Evolutionary conservation across 306 rosid genomes (phyloP).

Genomic region (Erythrophleum fordii): DNA sequence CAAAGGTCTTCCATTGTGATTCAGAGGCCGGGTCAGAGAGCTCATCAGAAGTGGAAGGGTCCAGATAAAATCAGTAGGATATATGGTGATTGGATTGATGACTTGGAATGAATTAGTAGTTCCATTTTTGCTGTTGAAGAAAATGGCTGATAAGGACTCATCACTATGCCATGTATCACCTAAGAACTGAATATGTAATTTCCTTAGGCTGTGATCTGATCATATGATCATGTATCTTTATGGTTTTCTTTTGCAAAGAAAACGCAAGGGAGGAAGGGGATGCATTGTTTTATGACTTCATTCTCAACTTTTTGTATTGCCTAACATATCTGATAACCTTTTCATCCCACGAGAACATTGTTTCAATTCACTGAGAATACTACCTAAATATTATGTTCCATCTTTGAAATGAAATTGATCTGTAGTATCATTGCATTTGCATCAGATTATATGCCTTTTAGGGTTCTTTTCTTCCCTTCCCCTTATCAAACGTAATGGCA

Average conservation of each 20-base stretch:
- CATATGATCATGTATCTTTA: constrained; percentile 37
- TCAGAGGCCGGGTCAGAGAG: constrained; percentile 86
- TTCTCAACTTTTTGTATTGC: constrained; percentile 36
- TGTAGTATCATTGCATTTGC: constrained; percentile 21
- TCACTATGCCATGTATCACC: constrained; percentile 23
- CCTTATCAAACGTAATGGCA: neutral
- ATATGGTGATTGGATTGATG: constrained; percentile 99
- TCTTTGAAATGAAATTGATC: constrained; percentile 12
- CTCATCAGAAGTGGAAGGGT: constrained; percentile 98
- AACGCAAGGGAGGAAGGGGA: neutral
- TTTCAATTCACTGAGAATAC: constrained; percentile 9
- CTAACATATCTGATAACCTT: constrained; percentile 34
- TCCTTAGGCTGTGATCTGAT: constrained; percentile 28
- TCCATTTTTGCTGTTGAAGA: constrained; percentile 27
- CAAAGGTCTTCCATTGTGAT: constrained; percentile 79
- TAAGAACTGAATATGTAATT: constrained; percentile 35
- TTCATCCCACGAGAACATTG: constrained; percentile 30
- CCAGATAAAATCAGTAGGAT: constrained; percentile 99
- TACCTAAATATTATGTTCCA: neutral
- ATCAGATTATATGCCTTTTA: neutral
- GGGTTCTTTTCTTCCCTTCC: neutral
- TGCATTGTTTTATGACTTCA: constrained; percentile 38
- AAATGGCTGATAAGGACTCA: constrained; percentile 33
- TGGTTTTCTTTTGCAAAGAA: constrained; percentile 21
- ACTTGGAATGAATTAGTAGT: constrained; percentile 62